These are phyloP conservation scores for Reutealis trisperma DNA, from an alignment of 345 rosid species.

Conservation along the genomic window DNA sequence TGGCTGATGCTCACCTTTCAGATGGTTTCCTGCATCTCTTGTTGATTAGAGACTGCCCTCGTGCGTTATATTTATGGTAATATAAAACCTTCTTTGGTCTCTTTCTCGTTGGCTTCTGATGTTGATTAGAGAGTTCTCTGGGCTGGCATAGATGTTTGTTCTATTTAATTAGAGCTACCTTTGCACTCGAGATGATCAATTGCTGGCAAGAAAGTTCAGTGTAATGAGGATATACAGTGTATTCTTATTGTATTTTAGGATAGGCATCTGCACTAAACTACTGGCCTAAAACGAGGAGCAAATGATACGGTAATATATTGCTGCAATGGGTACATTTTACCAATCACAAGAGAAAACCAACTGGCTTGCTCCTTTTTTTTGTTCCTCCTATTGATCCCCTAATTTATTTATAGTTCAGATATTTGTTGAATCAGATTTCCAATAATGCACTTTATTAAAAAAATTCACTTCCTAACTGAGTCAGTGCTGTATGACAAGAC, in stretches of 20 bases:
- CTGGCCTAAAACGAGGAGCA: not conserved
- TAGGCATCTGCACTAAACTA: not conserved
- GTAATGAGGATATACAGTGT: not conserved
- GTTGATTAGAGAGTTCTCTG: not conserved
- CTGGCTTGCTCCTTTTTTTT: not conserved
- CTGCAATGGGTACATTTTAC: not conserved
- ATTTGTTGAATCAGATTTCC: not conserved
- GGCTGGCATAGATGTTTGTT: not conserved
- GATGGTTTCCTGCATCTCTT: constrained; percentile 94
- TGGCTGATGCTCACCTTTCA: constrained; percentile 92
- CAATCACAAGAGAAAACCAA: not conserved
- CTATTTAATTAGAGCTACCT: constrained; percentile 2
- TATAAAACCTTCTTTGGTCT: not conserved
- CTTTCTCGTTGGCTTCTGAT: not conserved
- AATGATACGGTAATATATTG: not conserved
- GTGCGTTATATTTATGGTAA: constrained; percentile 81
- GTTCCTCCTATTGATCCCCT: not conserved
- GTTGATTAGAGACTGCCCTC: constrained; percentile 82
- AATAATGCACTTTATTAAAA: not conserved
- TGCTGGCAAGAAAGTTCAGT: not conserved
- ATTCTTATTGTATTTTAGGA: not conserved
- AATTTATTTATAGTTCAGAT: not conserved
- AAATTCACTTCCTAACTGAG: too few species aligned
- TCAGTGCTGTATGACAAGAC: not conserved
- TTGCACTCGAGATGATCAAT: not conserved